Percentiles rank a stretch among this genome's conserved stretches.
Conservation (phyloP, 164 flowering plant species). For the Chloranthus sessilifolius region DNA sequence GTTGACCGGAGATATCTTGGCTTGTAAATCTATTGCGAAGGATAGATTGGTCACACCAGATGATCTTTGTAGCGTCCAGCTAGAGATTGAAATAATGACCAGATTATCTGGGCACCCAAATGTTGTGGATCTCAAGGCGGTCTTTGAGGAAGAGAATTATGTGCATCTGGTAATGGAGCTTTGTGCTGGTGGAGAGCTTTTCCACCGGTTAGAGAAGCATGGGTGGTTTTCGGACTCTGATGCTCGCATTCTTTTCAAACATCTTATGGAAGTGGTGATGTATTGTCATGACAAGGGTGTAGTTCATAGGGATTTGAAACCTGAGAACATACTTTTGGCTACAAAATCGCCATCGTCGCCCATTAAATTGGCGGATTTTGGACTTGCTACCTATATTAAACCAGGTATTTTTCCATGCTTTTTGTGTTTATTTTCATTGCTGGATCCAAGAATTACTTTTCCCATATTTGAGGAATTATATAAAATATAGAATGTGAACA, state of each 20-base stretch:
- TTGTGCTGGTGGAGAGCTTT: slow-evolving; percentile 78
- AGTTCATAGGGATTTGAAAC: slow-evolving; percentile 63
- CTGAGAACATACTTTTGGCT: slow-evolving; percentile 54
- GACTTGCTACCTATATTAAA: slow-evolving; percentile 62
- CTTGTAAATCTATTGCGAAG: slow-evolving; percentile 78
- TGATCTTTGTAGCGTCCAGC: slow-evolving; percentile 61
- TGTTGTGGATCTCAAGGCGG: slow-evolving; percentile 72
- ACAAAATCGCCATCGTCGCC: slow-evolving; percentile 39
- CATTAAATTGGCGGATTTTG: slow-evolving; percentile 58
- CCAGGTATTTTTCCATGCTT: slow-evolving; percentile 62
- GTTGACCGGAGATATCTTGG: slow-evolving; percentile 58
- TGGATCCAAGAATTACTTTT: too few species aligned
- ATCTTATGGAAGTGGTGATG: slow-evolving; percentile 45
- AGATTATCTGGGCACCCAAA: slow-evolving; percentile 68
- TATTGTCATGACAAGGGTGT: slow-evolving; percentile 56
- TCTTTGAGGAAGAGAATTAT: slow-evolving; percentile 63
- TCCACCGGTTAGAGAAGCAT: slow-evolving; percentile 40
- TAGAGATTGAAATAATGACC: slow-evolving; percentile 79
- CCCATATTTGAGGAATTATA: too few species aligned
- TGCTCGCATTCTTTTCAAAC: slow-evolving; percentile 36
- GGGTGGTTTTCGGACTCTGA: slow-evolving; percentile 37
- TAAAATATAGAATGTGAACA: too few species aligned
- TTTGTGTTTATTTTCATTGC: not conserved
- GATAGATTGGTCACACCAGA: slow-evolving; percentile 52
- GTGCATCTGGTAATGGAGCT: slow-evolving; percentile 82